Evolutionary conservation across 768 basidiomycete species (phyloP), one percentile per base, ranked within the genome.

Genomic region (Coprinopsis marcescibilis): DNA sequence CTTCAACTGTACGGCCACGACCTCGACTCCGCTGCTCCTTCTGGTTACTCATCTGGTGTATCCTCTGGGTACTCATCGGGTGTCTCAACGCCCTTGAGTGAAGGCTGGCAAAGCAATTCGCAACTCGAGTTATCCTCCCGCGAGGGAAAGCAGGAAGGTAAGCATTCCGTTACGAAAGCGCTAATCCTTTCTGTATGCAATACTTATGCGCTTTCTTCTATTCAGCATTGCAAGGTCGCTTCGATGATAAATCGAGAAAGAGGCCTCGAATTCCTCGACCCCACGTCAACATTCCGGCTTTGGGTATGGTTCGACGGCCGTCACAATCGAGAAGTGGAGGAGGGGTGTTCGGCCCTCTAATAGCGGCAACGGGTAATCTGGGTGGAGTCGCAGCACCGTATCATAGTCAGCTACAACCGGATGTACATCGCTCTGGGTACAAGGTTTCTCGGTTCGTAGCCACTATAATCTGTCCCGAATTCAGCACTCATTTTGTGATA

Each of bases 271-370:
- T 46, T 21, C 45, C 45, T 33, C 45, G 45, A 11, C 45, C 45
- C 3, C 45, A 26, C 10, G n/a, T 39, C 17, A 38, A 12, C 8
- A 25, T 46, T n/a, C 45, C 45, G 8, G 25, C 35, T 21, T 23
- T 39, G 25, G 45, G 45, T n/a, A 24, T 46, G 14, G 45, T 46
- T 15, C 36, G 23, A 25, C 53, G 77, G 69, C 53, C 66, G 65
- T 21, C 65, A 4, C 64, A 70, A 37, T 70, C 74, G 12, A 65
- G 72, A 49, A 80, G 65, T 52, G 71, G 70, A 17, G 83, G 70
- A 0, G 83, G 83, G 4, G 83, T 83, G 1, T 73, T 85, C 49
- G 86, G 83, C 0, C 75, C 85, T 3, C 72, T 91, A 27, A 80
- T 92, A 17, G 77, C 83, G 5, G 79, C 80, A 47, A 80, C 85